Evolutionary conservation across 306 rosid genomes (phyloP), one percentile per base, ranked within the genome.

Genomic region (Acacia confusa): DNA sequence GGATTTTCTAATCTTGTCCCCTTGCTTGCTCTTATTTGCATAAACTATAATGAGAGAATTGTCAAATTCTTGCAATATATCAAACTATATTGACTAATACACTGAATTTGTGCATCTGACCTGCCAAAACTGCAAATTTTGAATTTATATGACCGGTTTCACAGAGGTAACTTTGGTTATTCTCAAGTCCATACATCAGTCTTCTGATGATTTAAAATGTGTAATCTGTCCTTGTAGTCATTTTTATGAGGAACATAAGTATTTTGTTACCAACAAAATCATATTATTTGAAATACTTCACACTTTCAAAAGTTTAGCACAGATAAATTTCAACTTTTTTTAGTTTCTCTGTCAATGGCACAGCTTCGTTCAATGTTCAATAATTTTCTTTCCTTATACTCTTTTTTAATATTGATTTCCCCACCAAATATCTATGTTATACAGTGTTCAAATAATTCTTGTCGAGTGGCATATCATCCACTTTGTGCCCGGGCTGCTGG

Each of bases 401-500:
- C 20, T 72, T 60, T 72, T 60, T 77, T 66, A 25, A 72, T 28
- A 79, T 77, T 75, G 52, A 50, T 78, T 75, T 66, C 30, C 28
- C 25, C 24, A 14, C 32, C 24, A 77, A 73, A 77, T 80, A 57
- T 75, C 80, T 58, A 75, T 81, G 74, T 17, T 77, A 74, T 86
- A 13, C 87, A 95, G 99, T 95, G 99, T 87, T 95, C 99, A 85
- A 95, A 95, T 85, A 90, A 47, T 87, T 85, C 94, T 76, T 95
- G 99, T 89, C 92, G 93, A 83, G 98, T 85, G 45, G 98, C 99
- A 27, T 95, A 95, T 84, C 99, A 95, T 75, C 99, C 99, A 69
- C 99, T 95, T 66, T 95, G 99, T 87, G 99, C 99, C 53, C 97
- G 99, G 20, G 99, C 99, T 71, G 99, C 99, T 79, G 99, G 98